Conservation (phyloP, 73 alveolate species). For the Symbiodinium natans region DNA sequence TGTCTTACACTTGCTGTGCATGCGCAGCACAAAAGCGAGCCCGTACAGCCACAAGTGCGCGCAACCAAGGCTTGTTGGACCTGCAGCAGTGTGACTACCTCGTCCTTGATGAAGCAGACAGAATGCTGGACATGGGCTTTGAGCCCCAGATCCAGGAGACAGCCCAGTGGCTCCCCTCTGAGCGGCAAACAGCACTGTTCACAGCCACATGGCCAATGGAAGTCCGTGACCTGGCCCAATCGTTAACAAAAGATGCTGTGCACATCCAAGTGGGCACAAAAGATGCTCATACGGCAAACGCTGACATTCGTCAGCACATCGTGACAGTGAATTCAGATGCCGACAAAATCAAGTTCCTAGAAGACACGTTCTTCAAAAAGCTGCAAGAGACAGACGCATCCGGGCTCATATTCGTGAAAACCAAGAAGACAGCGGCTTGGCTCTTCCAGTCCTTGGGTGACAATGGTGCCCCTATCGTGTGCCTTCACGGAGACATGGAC, state of each 20-base stretch:
- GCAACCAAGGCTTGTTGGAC: not conserved
- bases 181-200: constrained; percentile 67
- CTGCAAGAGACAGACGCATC: constrained; percentile 64
- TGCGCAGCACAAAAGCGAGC: too few relatives aligned
- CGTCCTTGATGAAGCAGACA: constrained; percentile 59
- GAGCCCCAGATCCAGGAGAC: constrained; percentile 83
- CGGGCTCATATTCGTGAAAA: constrained; percentile 57
- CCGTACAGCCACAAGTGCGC: too few relatives aligned
- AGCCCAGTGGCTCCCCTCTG: constrained; percentile 10
- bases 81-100: constrained; percentile 36
- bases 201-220: constrained; percentile 77
- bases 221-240: constrained; percentile 8
- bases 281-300: constrained; percentile 57
- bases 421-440: constrained; percentile 39
- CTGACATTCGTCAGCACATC: constrained; percentile 65
- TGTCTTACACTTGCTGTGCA: not conserved
- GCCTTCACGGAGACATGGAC: constrained; percentile 75
- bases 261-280: constrained; percentile 39
- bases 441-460: not conserved
- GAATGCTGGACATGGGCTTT: constrained; percentile 75
- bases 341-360: constrained; percentile 65
- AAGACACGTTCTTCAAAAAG: constrained; percentile 6
- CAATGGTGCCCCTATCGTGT: constrained; percentile 68
- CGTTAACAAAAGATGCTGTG: constrained; percentile 10
- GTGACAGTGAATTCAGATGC: constrained; percentile 38